Percentiles rank a stretch among this genome's conserved stretches.
Evolutionary conservation across 495 filamentous ascomycete genomes (phyloP).

Genomic region (Daldinia caldariorum): DNA sequence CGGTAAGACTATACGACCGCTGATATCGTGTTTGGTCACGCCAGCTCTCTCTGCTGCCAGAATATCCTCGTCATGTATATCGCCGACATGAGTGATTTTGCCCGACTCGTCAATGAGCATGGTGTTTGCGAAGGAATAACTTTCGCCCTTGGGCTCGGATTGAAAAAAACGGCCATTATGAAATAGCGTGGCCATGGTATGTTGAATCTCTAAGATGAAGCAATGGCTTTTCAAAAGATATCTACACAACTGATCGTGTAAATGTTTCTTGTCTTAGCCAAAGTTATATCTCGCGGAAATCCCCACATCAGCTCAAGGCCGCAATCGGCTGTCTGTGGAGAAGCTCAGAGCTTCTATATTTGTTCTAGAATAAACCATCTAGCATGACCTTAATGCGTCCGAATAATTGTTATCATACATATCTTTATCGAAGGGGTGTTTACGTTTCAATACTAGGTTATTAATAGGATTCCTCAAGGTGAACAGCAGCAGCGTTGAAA

Average conservation of each 20-base stretch:
- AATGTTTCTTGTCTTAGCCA: not conserved
- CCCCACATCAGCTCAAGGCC: slow-evolving; percentile 27
- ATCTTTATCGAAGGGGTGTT: not conserved
- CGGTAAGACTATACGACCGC: slow-evolving; percentile 62
- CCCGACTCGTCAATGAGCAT: slow-evolving; percentile 48
- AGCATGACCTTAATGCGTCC: not conserved
- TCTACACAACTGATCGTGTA: not conserved
- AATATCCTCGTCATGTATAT: slow-evolving; percentile 48
- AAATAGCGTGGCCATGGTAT: slow-evolving; percentile 54
- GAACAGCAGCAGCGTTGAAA: not conserved
- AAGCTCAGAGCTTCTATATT: slow-evolving; percentile 10
- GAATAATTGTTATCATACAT: no score
- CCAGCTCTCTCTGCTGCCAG: slow-evolving; percentile 45
- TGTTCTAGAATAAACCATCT: not conserved
- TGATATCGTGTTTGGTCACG: slow-evolving; percentile 56
- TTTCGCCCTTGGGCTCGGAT: slow-evolving; percentile 31
- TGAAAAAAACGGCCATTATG: slow-evolving; percentile 59
- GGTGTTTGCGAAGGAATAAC: slow-evolving; percentile 41
- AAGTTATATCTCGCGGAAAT: slow-evolving; percentile 16
- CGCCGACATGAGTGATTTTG: slow-evolving; percentile 57
- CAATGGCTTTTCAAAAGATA: not conserved
- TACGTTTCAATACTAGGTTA: not conserved
- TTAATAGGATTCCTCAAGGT: no score
- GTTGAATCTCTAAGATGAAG: not conserved
- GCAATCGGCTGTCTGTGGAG: slow-evolving; percentile 22